Base-by-base conservation (phyloP, 2,329 filamentous ascomycete species). In the Pseudocercospora cruenta region DNA sequence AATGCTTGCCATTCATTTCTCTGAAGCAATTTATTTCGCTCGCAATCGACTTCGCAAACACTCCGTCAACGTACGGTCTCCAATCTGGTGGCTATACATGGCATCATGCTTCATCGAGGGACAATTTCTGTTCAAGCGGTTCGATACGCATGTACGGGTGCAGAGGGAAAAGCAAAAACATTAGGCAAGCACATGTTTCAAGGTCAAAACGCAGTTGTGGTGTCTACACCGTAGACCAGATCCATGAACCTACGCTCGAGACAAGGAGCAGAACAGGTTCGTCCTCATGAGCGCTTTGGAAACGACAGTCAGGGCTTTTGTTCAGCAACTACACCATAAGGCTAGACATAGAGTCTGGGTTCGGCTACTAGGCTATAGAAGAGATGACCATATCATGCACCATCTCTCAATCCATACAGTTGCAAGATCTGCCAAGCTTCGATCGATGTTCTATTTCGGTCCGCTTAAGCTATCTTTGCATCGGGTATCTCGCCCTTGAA, bases 1-100 rank as follows among this genome's bases (percentile, higher is more conserved):
- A 0, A 86, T 94, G 64, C 3, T 92, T 1, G 81, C 74, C 0
- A 85, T 92, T 12, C 94, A 97, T 78, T 22, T 83, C 0, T 65
- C 78, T 2, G 94, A 97, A 81, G 79, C 83, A n/a, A 79, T 79
- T 53, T 64, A 79, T 24, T 81, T 88, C 77, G 78, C 78, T 6
- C 69, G 76, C 12, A 78, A 72, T 61, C 81, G 82, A 68, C 74
- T 89, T 75, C 76, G 75, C 62, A 83, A 77, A 67, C 82, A 88
- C 77, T 82, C 82, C n/a, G 81, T 88, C 58, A 81, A 81, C 26
- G 67, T 81, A 45, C 76, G 82, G 22, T 83, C 82, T 58, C 68
- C 70, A 5, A 61, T 85, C 16, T 89, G 84, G 82, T 86, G 83
- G 80, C 72, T 74, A 31, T 89, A 87, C 87, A 73, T 83, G n/a